These are phyloP conservation scores for Chlorella sp. DNA, from an alignment of 139 green algal species.

Conservation along the genomic window DNA sequence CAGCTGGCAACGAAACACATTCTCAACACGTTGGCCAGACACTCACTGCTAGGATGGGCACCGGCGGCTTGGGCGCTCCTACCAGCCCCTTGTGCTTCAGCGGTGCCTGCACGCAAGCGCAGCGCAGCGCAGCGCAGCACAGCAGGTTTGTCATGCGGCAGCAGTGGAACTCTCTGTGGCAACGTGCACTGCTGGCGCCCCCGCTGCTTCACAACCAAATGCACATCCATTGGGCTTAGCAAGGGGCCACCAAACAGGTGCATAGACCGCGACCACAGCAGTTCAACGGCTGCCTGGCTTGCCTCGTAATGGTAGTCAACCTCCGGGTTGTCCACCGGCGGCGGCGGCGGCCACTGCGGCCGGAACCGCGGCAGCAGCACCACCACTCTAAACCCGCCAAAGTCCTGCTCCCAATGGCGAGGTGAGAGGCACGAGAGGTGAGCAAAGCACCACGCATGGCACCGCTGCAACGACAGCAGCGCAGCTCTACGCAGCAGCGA, in stretches of 20 bases:
- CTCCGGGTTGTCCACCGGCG: slow-evolving; percentile 43
- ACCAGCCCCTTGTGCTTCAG: slow-evolving; percentile 46
- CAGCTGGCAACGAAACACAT: too few species aligned
- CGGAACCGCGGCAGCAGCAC: slow-evolving; percentile 78
- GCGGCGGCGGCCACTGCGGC: slow-evolving; percentile 79
- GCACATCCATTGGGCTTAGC: too few species aligned
- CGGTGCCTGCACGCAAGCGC: slow-evolving; percentile 7
- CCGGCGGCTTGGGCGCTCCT: slow-evolving; percentile 58
- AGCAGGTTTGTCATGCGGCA: too few species aligned
- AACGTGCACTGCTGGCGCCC: too few species aligned
- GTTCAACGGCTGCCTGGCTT: too few species aligned
- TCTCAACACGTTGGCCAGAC: too few species aligned
- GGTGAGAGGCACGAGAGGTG: background rate
- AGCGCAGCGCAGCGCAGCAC: too few species aligned
- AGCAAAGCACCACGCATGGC: background rate
- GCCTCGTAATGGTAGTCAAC: slow-evolving; percentile 31
- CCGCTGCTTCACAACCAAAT: too few species aligned
- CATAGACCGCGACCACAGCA: too few species aligned
- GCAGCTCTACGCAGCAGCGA: background rate
- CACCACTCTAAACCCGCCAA: slow-evolving; percentile 88
- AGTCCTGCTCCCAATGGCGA: slow-evolving; percentile 71
- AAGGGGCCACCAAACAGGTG: too few species aligned
- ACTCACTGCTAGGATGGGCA: slow-evolving; percentile 48
- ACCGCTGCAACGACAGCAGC: background rate
- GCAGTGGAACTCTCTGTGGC: too few species aligned